These are phyloP conservation scores for Xylaria intraflava DNA, from an alignment of 495 filamentous ascomycete genomes.

Conservation along the genomic window DNA sequence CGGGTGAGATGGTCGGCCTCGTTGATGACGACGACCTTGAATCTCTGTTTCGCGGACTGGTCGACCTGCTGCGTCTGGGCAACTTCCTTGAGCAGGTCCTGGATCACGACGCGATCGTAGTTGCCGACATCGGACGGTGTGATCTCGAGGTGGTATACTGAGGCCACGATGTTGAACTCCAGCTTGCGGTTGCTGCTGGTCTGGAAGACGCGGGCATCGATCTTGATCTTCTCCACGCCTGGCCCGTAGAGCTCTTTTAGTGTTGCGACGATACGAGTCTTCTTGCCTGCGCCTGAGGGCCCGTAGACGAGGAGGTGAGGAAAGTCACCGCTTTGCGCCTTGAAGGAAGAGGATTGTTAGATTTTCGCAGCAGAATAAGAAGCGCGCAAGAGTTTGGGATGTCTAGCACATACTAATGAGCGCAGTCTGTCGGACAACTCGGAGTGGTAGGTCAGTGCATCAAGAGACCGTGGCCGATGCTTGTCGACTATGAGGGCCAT, in stretches of 20 bases:
- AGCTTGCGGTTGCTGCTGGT: slow-evolving; percentile 92
- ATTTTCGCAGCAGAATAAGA: not conserved
- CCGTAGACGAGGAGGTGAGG: slow-evolving; percentile 96
- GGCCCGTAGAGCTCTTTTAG: slow-evolving; percentile 87
- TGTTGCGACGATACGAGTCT: slow-evolving; percentile 91
- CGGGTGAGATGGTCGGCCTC: slow-evolving; percentile 93
- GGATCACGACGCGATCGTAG: slow-evolving; percentile 90
- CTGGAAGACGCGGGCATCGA: slow-evolving; percentile 92
- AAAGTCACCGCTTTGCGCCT: slow-evolving; percentile 96
- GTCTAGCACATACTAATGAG: slow-evolving; percentile 60
- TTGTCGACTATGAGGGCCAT: slow-evolving; percentile 87
- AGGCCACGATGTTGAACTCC: slow-evolving; percentile 96
- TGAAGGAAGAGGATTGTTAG: slow-evolving; percentile 13
- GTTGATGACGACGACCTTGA: slow-evolving; percentile 99
- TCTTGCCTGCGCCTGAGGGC: slow-evolving; percentile 93
- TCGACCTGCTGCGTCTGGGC: slow-evolving; percentile 99
- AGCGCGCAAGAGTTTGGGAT: not conserved
- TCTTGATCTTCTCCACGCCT: slow-evolving; percentile 94
- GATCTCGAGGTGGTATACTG: slow-evolving; percentile 95
- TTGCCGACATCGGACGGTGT: slow-evolving; percentile 96
- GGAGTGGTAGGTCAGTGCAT: slow-evolving; percentile 78
- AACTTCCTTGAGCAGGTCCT: slow-evolving; percentile 94
- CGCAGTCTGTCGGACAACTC: slow-evolving; percentile 82
- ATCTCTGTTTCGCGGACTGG: slow-evolving; percentile 74
- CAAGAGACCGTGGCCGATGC: slow-evolving; percentile 81